These are phyloP conservation scores for Litchi chinensis DNA, from an alignment of 345 rosid species.

Conservation along the genomic window DNA sequence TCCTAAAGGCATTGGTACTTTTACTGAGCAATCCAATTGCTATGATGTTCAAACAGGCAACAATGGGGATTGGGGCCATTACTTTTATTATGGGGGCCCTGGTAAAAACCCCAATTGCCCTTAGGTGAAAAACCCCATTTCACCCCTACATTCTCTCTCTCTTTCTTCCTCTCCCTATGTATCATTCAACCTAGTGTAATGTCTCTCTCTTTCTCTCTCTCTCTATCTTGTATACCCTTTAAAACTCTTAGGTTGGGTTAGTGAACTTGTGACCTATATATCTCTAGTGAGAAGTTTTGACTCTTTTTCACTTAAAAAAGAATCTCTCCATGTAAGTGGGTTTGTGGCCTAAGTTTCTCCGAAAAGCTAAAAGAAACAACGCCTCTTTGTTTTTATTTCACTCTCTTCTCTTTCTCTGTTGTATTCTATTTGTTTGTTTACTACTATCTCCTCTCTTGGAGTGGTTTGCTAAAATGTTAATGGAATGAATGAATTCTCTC, in stretches of 20 bases:
- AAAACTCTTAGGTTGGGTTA: constrained; percentile 40
- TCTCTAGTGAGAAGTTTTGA: constrained; percentile 58
- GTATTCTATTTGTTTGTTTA: constrained; percentile 46
- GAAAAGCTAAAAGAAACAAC: constrained; percentile 43
- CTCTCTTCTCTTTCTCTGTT: constrained; percentile 21
- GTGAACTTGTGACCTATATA: constrained; percentile 29
- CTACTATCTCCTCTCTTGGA: constrained; percentile 37
- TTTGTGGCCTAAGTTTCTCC: constrained; percentile 41
- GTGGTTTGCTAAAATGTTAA: constrained; percentile 40
- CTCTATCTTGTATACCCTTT: constrained; percentile 32
- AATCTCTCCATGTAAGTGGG: constrained; percentile 45
- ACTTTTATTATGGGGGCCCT: constrained; percentile 95
- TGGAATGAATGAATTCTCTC: constrained; percentile 17
- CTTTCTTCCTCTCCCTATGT: constrained; percentile 34
- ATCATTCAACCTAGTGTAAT: constrained; percentile 54
- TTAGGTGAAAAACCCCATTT: constrained; percentile 27
- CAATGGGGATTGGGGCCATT: constrained; percentile 98
- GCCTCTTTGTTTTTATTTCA: constrained; percentile 17
- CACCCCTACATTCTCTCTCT: background rate
- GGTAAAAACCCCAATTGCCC: constrained; percentile 82
- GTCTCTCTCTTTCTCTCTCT: background rate
- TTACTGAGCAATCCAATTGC: constrained; percentile 92
- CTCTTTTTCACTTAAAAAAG: constrained; percentile 19
- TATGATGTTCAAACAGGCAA: constrained; percentile 86
- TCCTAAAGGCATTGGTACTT: constrained; percentile 85